phyloP scores from a whole-genome alignment of 257 asterid genomes.

The Solanum pimpinellifolium region DNA sequence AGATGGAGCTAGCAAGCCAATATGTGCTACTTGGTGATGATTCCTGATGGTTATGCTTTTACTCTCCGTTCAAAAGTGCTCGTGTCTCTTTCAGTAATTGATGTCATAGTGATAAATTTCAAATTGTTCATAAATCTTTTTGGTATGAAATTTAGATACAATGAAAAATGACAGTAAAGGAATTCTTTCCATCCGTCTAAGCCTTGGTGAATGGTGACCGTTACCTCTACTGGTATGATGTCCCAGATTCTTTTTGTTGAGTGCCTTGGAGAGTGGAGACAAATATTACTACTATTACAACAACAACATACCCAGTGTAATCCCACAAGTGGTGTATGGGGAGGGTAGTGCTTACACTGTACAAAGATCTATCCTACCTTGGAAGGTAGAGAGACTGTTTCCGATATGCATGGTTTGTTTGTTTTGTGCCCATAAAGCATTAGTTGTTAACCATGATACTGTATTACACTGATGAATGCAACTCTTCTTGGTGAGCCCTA shows the following conservation, averaged over 20 bases:
- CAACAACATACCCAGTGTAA: neutral
- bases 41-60: neutral
- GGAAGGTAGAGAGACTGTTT: neutral
- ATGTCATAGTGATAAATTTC: neutral
- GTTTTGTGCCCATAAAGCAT: neutral
- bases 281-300: neutral
- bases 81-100: neutral
- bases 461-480: neutral
- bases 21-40: neutral
- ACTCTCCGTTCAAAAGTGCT: neutral
- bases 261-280: neutral
- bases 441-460: neutral
- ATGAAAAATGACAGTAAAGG: neutral
- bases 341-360: neutral
- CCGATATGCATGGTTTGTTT: neutral
- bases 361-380: neutral
- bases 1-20: neutral
- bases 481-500: neutral
- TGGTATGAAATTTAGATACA: neutral
- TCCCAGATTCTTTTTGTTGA: neutral
- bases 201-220: neutral
- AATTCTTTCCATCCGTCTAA: neutral
- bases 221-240: neutral
- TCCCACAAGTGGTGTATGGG: neutral
- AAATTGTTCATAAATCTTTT: neutral